Conservation (phyloP, 148 eudicot genomes). For the Vaccinium corymbosum region DNA sequence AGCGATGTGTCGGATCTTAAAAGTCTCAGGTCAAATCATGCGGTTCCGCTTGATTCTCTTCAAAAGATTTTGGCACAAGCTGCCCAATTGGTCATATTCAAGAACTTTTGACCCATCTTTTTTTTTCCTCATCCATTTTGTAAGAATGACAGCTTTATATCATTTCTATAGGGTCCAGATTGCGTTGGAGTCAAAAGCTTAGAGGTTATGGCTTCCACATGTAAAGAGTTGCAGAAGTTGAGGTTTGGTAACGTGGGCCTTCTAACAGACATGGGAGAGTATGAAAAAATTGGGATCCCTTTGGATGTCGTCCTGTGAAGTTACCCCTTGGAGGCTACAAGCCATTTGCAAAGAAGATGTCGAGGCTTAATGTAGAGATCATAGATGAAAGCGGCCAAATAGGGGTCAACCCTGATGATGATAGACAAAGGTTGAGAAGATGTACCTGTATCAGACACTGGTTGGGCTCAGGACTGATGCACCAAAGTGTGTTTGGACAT, state of each 20-base stretch:
- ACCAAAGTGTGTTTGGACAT: constrained; percentile 63
- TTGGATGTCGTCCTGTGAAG: constrained; percentile 90
- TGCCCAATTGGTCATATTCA: constrained; percentile 43
- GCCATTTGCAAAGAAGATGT: constrained; percentile 67
- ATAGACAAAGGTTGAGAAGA: constrained; percentile 58
- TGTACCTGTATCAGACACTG: constrained; percentile 70
- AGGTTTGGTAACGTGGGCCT: constrained; percentile 74
- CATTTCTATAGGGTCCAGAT: constrained; percentile 50
- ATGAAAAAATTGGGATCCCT: constrained; percentile 93
- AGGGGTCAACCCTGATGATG: constrained; percentile 37
- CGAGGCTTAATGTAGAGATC: constrained; percentile 71
- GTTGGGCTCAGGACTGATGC: constrained; percentile 71
- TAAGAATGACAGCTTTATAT: background rate
- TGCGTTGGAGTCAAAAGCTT: constrained; percentile 77
- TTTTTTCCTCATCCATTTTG: background rate
- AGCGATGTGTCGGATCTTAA: constrained; percentile 50
- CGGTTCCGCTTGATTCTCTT: constrained; percentile 60
- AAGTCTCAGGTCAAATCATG: constrained; percentile 57
- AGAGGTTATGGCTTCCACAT: constrained; percentile 53
- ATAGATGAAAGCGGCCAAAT: constrained; percentile 51
- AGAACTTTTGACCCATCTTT: background rate
- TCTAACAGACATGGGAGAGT: constrained; percentile 69
- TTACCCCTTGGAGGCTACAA: constrained; percentile 74
- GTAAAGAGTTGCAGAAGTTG: constrained; percentile 77
- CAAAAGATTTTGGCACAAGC: constrained; percentile 55